Conservation (phyloP, 345 rosid species). For the Camelina hispida region DNA sequence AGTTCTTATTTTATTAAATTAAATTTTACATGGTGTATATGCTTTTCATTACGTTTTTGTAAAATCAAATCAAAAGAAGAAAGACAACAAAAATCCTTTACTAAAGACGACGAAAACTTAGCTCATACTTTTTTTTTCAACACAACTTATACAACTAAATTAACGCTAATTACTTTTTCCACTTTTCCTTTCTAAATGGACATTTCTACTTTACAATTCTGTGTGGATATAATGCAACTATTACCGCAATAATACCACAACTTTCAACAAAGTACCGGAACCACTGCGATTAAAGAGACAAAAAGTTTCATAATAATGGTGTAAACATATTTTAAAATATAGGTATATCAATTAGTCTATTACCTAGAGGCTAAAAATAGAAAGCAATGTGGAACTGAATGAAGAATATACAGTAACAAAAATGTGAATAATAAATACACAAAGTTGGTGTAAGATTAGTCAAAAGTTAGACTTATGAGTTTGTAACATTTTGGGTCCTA, state of each 20-base stretch:
- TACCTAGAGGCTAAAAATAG: conserved; percentile 23
- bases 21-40: background rate
- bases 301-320: conserved; percentile 32
- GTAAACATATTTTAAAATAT: conserved; percentile 8
- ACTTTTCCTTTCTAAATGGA: background rate
- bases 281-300: conserved; percentile 5
- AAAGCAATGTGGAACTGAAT: conserved; percentile 6
- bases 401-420: conserved; percentile 5
- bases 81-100: too few relatives aligned
- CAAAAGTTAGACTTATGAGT: conserved; percentile 38
- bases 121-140: too few relatives aligned
- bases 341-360: background rate
- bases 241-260: conserved; percentile 9
- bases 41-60: too few relatives aligned
- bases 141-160: background rate
- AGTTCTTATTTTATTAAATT: background rate
- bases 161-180: background rate
- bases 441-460: conserved; percentile 38
- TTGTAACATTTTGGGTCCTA: conserved; percentile 37
- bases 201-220: background rate
- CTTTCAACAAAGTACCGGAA: conserved; percentile 6
- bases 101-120: too few relatives aligned
- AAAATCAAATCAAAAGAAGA: too few relatives aligned
- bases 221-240: background rate
- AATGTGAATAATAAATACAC: conserved; percentile 32